Base-by-base conservation (phyloP, 2,329 filamentous ascomycete genomes). In the Akanthomyces uredinophilus region DNA sequence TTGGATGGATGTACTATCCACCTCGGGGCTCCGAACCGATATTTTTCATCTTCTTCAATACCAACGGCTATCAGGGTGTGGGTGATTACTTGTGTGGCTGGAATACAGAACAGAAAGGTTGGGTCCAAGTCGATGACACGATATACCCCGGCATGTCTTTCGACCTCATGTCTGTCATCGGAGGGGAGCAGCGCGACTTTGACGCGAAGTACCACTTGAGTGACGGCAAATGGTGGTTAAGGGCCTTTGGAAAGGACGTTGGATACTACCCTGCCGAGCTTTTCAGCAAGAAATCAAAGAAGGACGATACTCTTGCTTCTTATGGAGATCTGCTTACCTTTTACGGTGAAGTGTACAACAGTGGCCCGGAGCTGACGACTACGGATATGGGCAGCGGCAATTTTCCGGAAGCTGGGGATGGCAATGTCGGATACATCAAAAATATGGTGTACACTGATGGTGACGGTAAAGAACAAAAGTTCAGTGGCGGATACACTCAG, bases 321-420 rank as follows among this genome's bases (percentile, higher is more conserved):
- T 58, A 65, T 39, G 53, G 66, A 2, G 54, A 63, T 18, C 29
- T 52, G 16, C 64, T 68, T 50, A 51, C 61, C 53, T 68, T 64
- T 13, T 68, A 64, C 44, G 67, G 66, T 29, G 67, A 68, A 35
- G 58, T 68, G 13, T 68, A 61, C 62, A 68, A 68, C 56, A 65
- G 65, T 55, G 65, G 59, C 35, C 18, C 59, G 11, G n/a, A 35
- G 3, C 14, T 65, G 53, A 67, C 65, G 6, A 65, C 60, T 18
- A 68, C 65, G 14, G 65, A 68, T 41, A 68, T 68, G 67, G 67
- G 66, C 37, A 68, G 66, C 51, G 67, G 67, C 51, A 58, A 66
- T 59, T 68, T 66, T 54, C 65, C 67, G 1, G 66, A 67, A 18
- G 24, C 43, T 2, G 66, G 67, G 4, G 62, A 58, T n/a, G 64